A percentile compares a stretch with the other conserved stretches of the same genome.
Evolutionary conservation across 169 alveolate species (phyloP).

Genomic region (Cryptosporidium ryanae): DNA sequence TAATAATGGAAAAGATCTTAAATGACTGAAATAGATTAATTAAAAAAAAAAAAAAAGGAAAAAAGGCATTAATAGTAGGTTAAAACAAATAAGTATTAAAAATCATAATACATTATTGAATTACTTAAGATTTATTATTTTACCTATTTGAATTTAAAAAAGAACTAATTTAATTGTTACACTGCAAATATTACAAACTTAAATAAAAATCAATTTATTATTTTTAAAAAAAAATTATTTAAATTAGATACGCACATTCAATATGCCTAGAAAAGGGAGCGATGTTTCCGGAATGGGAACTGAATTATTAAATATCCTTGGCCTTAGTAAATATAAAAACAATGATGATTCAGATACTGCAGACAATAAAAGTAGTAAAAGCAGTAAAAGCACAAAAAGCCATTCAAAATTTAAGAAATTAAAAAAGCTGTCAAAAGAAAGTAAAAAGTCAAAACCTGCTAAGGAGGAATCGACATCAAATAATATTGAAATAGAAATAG

Average conservation of each 20-base stretch:
- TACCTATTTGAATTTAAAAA: not conserved
- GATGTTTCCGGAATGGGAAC: constrained; percentile 63
- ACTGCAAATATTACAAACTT: no score
- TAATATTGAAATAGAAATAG: constrained; percentile 35
- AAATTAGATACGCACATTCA: not conserved
- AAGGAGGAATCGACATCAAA: not conserved
- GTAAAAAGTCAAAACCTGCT: not conserved
- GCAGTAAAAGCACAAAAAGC: not conserved
- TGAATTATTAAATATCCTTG: constrained; percentile 26
- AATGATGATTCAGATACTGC: constrained; percentile 17
- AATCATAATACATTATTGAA: no score
- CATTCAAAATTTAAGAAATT: constrained; percentile 6
- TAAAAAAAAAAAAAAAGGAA: not conserved
- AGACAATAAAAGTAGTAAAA: constrained; percentile 14
- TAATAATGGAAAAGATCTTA: not conserved
- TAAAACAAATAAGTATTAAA: no score
- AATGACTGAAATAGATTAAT: not conserved
- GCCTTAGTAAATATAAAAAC: not conserved
- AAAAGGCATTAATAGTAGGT: not conserved
- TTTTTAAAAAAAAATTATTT: not conserved
- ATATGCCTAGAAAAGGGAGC: constrained; percentile 58
- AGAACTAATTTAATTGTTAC: no score
- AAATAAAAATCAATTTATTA: no score
- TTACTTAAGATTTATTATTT: no score
- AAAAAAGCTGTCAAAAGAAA: not conserved